Evolutionary conservation across 129 eudicot species (phyloP).

Genomic region (Erigeron canadensis): DNA sequence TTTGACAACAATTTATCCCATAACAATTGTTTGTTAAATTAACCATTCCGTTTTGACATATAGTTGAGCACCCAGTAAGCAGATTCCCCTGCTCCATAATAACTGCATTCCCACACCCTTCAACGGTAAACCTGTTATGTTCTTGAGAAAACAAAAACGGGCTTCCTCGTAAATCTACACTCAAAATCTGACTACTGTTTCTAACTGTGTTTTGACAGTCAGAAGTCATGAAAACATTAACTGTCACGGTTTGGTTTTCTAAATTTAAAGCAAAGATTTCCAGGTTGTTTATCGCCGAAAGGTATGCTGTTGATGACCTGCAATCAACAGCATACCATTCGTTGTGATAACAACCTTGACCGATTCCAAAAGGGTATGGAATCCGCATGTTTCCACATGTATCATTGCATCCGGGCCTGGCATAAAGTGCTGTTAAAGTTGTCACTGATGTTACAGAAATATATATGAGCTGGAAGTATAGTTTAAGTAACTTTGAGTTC

Average conservation of each 20-base stretch:
- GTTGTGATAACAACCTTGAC: not conserved
- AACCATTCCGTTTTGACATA: not conserved
- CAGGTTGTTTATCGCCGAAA: not conserved
- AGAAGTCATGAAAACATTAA: not conserved
- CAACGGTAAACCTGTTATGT: not conserved
- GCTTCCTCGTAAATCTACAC: not conserved
- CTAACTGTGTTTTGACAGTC: not conserved
- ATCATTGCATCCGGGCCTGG: slow-evolving; percentile 7
- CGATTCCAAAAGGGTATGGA: slow-evolving; percentile 3
- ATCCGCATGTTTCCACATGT: not conserved
- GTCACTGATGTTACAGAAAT: not conserved
- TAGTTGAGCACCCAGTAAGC: not conserved
- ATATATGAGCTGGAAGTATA: not conserved
- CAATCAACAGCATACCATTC: slow-evolving; percentile 3
- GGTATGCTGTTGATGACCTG: not conserved
- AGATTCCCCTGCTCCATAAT: not conserved
- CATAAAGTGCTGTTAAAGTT: not conserved
- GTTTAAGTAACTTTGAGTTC: not conserved
- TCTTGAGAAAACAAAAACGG: not conserved
- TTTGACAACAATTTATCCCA: slow-evolving; percentile 2
- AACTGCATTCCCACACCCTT: not conserved
- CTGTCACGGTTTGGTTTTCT: not conserved
- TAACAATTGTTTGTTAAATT: not conserved
- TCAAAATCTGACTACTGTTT: slow-evolving; percentile 6
- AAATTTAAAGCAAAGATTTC: not conserved